phyloP scores from a whole-genome alignment of 129 eudicot species.

The Pittosporum tobira region DNA sequence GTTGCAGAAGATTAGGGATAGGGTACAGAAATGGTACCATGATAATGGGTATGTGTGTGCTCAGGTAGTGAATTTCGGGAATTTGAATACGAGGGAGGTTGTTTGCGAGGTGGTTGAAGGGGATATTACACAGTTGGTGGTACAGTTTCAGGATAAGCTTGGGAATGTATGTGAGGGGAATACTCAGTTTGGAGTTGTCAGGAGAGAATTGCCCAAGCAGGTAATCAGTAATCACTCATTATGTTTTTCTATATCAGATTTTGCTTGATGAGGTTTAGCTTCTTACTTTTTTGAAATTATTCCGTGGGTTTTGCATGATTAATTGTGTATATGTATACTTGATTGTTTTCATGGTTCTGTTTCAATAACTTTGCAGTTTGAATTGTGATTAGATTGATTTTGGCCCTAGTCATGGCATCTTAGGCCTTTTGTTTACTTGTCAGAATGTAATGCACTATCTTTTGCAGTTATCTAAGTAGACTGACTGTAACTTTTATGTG shows the following conservation, averaged over 20 bases:
- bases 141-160: conserved; percentile 86
- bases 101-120: conserved; percentile 98
- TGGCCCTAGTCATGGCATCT: no score
- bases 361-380: no score
- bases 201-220: conserved; percentile 70
- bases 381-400: no score
- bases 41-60: conserved; percentile 87
- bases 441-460: not conserved
- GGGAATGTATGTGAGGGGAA: conserved; percentile 90
- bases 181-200: conserved; percentile 58
- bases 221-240: conserved; percentile 10
- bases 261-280: not conserved
- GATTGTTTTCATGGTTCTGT: not conserved
- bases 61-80: conserved; percentile 84
- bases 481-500: no score
- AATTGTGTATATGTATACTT: no score
- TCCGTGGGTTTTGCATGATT: not conserved
- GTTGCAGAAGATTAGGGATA: conserved; percentile 72
- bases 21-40: conserved; percentile 85
- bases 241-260: not conserved
- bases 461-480: not conserved
- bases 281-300: not conserved
- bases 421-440: not conserved
- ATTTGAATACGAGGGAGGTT: conserved; percentile 69
- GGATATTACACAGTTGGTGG: conserved; percentile 68